These are phyloP conservation scores for Phytomonas sp. DNA, from an alignment of 208 protist genomes.

Conservation along the genomic window DNA sequence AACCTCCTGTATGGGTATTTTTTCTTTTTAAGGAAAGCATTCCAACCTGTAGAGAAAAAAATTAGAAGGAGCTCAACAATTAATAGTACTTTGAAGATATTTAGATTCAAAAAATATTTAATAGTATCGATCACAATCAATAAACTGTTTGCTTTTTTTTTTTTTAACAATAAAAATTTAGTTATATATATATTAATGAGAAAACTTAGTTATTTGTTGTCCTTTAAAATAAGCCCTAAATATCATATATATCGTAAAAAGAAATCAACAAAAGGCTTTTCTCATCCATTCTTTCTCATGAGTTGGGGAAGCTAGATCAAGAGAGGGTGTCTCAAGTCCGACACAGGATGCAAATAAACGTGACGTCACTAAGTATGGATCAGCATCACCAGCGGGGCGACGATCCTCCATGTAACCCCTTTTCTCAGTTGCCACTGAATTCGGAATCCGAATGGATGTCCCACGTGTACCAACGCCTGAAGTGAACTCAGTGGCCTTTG, in stretches of 20 bases:
- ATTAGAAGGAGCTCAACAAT: neutral
- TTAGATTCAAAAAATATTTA: slow-evolving; percentile 2
- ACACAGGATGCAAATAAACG: slow-evolving; percentile 83
- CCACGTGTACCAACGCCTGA: slow-evolving; percentile 82
- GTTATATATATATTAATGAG: slow-evolving; percentile 9
- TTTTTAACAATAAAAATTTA: slow-evolving; percentile 10
- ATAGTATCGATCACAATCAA: neutral
- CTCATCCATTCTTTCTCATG: slow-evolving; percentile 72
- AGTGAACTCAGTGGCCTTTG: slow-evolving; percentile 55
- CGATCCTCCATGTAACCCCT: slow-evolving; percentile 97
- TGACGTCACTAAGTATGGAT: slow-evolving; percentile 95
- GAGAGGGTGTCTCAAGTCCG: slow-evolving; percentile 35
- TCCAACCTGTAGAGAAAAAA: neutral
- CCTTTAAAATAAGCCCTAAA: slow-evolving; percentile 3
- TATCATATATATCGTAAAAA: neutral
- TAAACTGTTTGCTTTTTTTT: slow-evolving; percentile 4
- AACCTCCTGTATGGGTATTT: too few relatives aligned
- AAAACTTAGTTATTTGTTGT: slow-evolving; percentile 5
- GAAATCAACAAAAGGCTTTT: slow-evolving; percentile 15
- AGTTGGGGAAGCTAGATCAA: slow-evolving; percentile 46
- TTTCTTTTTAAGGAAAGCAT: slow-evolving; percentile 5
- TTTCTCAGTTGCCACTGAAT: slow-evolving; percentile 75
- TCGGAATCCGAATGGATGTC: slow-evolving; percentile 95
- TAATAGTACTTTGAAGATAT: neutral
- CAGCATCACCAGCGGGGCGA: slow-evolving; percentile 92